Evolutionary conservation across 192 early-diverging fungal genomes (phyloP).

Genomic region (Entrophospora sp.): DNA sequence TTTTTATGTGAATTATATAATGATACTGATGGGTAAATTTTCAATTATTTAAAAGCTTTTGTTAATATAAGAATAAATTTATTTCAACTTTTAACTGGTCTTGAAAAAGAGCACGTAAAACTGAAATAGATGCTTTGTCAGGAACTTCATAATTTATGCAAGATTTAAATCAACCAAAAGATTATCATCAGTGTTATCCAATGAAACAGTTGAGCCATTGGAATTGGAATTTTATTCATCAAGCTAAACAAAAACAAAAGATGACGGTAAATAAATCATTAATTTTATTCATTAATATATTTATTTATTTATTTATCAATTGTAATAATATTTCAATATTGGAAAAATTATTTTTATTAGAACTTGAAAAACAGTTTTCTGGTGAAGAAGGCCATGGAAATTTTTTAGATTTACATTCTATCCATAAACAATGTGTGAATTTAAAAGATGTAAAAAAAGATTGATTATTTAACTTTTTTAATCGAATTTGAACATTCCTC

Average conservation of each 20-base stretch:
- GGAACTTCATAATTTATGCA: constrained; percentile 66
- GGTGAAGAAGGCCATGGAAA: constrained; percentile 82
- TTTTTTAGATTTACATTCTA: constrained; percentile 77
- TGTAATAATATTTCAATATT: background rate
- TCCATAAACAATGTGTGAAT: constrained; percentile 77
- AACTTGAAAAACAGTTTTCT: constrained; percentile 81
- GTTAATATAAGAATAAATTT: too few species aligned
- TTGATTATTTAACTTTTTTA: constrained; percentile 64
- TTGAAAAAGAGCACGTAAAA: constrained; percentile 55
- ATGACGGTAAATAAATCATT: constrained; percentile 27
- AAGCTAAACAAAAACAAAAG: constrained; percentile 35
- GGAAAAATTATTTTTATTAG: constrained; percentile 37
- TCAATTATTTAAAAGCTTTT: too few species aligned
- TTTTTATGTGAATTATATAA: constrained; percentile 54
- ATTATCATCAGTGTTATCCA: constrained; percentile 73
- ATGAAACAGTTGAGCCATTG: constrained; percentile 64
- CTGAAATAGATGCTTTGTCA: constrained; percentile 63
- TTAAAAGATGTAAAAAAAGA: constrained; percentile 51
- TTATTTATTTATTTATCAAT: background rate
- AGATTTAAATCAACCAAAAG: constrained; percentile 72
- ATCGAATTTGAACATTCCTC: constrained; percentile 53
- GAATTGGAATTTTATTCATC: constrained; percentile 69
- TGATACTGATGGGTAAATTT: constrained; percentile 38
- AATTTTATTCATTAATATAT: too few species aligned
- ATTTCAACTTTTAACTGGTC: too few species aligned